These are phyloP conservation scores for Acmispon strigosus DNA, from an alignment of 306 rosid species.

Conservation along the genomic window DNA sequence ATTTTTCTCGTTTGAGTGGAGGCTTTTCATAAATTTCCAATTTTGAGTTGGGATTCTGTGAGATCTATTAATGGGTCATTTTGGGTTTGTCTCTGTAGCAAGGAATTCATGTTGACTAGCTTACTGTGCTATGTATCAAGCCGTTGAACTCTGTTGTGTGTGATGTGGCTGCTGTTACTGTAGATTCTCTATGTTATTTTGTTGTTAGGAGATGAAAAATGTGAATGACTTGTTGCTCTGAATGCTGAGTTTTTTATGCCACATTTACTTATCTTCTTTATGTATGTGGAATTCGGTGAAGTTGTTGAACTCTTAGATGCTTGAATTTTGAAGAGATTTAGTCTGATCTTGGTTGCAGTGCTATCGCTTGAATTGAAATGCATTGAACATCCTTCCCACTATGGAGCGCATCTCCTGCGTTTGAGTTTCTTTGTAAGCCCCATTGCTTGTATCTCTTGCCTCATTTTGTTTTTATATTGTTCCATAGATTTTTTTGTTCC, in stretches of 20 bases:
- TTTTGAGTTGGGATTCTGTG: constrained; percentile 15
- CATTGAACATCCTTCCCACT: not conserved
- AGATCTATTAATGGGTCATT: constrained; percentile 22
- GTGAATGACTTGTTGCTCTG: not conserved
- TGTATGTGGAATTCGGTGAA: not conserved
- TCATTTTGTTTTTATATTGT: not conserved
- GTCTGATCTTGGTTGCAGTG: constrained; percentile 5
- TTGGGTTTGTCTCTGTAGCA: constrained; percentile 23
- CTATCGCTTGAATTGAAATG: constrained; percentile 4
- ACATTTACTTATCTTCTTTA: not conserved
- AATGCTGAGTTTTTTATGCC: not conserved
- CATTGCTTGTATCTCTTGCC: not conserved
- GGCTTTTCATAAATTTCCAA: constrained; percentile 17
- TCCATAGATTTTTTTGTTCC: not conserved
- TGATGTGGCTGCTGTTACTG: constrained; percentile 3
- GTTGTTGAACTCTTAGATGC: constrained; percentile 3
- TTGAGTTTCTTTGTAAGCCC: not conserved
- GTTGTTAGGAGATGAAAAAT: not conserved
- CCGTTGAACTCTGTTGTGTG: not conserved
- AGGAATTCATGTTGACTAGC: constrained; percentile 1
- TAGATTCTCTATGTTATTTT: constrained; percentile 10
- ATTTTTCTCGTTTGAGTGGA: not conserved
- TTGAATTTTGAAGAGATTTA: constrained; percentile 18
- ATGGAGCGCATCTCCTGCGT: not conserved
- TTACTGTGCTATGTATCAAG: too few species aligned